Conservation (phyloP, 495 filamentous ascomycete genomes). For the Tetracladium marchalianum region DNA sequence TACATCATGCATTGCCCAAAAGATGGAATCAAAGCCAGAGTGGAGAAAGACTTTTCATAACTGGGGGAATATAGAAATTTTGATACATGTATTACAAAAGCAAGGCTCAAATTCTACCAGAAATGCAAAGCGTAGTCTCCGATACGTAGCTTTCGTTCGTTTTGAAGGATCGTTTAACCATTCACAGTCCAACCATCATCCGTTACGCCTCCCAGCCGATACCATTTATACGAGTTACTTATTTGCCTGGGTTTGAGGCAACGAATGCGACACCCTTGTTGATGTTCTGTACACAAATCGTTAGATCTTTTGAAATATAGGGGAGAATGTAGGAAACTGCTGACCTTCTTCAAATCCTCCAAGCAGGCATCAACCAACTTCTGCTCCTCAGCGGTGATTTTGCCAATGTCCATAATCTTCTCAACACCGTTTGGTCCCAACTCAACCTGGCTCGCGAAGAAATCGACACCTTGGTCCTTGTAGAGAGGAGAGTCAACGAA, state of each 20-base stretch:
- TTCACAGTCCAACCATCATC: no score
- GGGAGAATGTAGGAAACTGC: neutral
- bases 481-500: slow-evolving; percentile 95
- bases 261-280: slow-evolving; percentile 45
- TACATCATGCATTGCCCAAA: no score
- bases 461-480: slow-evolving; percentile 93
- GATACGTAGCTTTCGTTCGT: no score
- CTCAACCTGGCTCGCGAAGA: slow-evolving; percentile 90
- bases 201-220: neutral
- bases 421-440: slow-evolving; percentile 93
- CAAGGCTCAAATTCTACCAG: no score
- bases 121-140: no score
- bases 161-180: no score
- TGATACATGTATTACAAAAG: no score
- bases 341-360: slow-evolving; percentile 71
- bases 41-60: no score
- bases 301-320: neutral
- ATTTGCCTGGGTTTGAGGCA: slow-evolving; percentile 43
- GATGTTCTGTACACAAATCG: slow-evolving; percentile 32
- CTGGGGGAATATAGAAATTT: no score
- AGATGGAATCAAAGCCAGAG: no score
- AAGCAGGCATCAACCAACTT: slow-evolving; percentile 78
- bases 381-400: slow-evolving; percentile 76
- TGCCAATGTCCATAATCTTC: slow-evolving; percentile 79
- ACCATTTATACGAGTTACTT: slow-evolving; percentile 16